Evolutionary conservation across 306 rosid genomes (phyloP).

Genomic region (Lathyrus aphaca): DNA sequence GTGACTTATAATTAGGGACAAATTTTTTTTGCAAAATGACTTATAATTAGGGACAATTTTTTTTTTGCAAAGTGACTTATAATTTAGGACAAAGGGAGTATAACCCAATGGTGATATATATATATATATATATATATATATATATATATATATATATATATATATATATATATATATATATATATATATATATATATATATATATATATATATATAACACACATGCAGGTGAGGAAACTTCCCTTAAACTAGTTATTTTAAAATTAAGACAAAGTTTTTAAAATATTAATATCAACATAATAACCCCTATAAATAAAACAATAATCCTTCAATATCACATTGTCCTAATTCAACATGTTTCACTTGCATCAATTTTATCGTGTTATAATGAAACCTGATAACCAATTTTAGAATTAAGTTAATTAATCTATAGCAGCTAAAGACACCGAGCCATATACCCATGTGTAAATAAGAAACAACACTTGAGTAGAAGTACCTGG

Average conservation of each 20-base stretch:
- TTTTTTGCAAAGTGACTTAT: no score
- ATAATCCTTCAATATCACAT: neutral
- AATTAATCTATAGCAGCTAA: conserved; percentile 23
- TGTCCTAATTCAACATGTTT: conserved; percentile 1
- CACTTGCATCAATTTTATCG: conserved; percentile 6
- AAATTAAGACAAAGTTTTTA: conserved; percentile 12
- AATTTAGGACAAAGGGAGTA: no score
- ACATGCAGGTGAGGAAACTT: neutral
- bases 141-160: neutral
- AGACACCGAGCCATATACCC: neutral
- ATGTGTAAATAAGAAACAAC: conserved; percentile 25
- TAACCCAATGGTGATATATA: neutral
- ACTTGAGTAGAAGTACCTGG: conserved; percentile 62
- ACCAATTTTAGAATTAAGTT: conserved; percentile 14
- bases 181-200: neutral
- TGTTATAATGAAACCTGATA: neutral
- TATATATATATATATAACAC: neutral
- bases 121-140: neutral
- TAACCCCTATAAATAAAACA: neutral
- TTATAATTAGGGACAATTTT: no score
- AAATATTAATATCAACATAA: neutral
- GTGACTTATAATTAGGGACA: no score
- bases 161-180: neutral
- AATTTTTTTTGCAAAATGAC: no score
- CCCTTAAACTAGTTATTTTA: neutral